Evolutionary conservation across 371 early-diverging fungal species (phyloP).

Genomic region (Syncephalastrum racemosum): DNA sequence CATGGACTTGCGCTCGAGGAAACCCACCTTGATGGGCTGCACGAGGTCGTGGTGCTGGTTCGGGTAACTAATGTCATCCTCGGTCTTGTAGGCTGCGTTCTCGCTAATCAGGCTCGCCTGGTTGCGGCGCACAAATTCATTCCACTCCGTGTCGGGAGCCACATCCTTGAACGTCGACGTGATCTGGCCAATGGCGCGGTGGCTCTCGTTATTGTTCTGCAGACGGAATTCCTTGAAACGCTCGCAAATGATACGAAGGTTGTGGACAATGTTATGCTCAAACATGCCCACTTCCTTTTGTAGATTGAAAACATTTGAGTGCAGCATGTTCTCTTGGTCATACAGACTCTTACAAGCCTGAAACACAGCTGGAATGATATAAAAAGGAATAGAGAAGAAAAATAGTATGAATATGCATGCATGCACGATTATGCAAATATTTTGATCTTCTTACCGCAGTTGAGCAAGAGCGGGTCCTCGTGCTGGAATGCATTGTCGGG

Average conservation of each 20-base stretch:
- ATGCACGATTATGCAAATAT: too few species aligned
- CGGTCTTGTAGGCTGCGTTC: constrained; percentile 45
- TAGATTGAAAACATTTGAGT: constrained; percentile 38
- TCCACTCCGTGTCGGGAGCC: constrained; percentile 41
- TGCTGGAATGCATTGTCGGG: constrained; percentile 29
- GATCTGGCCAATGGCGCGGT: constrained; percentile 26
- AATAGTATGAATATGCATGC: too few species aligned
- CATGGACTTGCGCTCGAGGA: constrained; percentile 28
- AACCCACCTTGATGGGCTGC: constrained; percentile 41
- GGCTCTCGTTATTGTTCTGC: constrained; percentile 31
- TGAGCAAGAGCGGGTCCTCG: constrained; percentile 40
- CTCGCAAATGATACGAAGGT: constrained; percentile 25
- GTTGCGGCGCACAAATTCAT: constrained; percentile 40
- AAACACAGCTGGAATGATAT: constrained; percentile 18
- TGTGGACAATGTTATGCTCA: constrained; percentile 40
- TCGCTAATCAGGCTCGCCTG: constrained; percentile 31
- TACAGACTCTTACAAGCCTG: constrained; percentile 29
- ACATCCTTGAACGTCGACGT: constrained; percentile 22
- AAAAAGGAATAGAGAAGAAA: neutral
- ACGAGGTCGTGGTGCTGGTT: constrained; percentile 37
- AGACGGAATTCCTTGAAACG: constrained; percentile 32
- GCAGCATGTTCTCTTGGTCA: constrained; percentile 44
- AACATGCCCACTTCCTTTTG: constrained; percentile 43
- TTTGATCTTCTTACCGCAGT: constrained; percentile 20
- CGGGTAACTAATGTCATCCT: constrained; percentile 35